Conservation (phyloP, 257 asterid species). For the Nicotiana otophora region DNA sequence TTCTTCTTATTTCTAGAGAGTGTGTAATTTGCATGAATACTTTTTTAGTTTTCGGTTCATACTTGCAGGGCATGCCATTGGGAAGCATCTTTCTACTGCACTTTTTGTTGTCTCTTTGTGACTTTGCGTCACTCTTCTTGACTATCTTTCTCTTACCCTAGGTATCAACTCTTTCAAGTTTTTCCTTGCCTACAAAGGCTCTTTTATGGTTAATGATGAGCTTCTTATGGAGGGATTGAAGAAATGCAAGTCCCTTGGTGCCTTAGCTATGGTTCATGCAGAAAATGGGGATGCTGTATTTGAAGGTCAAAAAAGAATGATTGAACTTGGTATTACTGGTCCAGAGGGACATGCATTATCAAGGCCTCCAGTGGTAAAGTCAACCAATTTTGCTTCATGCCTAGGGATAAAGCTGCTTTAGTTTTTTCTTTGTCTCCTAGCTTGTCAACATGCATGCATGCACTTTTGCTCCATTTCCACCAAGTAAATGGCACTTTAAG, state of each 20-base stretch:
- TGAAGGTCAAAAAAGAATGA: constrained; percentile 90
- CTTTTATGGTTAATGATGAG: constrained; percentile 84
- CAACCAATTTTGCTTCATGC: not conserved
- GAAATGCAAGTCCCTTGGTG: constrained; percentile 95
- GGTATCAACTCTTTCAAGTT: constrained; percentile 94
- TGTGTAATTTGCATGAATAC: not conserved
- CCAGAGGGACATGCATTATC: constrained; percentile 98
- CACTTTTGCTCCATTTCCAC: not conserved
- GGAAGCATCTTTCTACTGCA: not conserved
- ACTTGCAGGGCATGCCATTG: not conserved
- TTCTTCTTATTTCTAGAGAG: not conserved
- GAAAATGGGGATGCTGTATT: constrained; percentile 97
- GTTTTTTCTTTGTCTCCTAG: not conserved
- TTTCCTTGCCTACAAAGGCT: constrained; percentile 91
- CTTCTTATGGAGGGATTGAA: constrained; percentile 86
- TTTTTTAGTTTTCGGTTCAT: not conserved
- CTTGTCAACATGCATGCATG: not conserved
- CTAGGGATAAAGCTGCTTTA: not conserved
- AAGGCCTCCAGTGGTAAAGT: constrained; percentile 81
- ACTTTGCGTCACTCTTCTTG: not conserved
- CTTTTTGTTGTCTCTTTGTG: not conserved
- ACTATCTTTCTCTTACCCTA: constrained; percentile 19
- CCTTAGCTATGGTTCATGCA: constrained; percentile 95
- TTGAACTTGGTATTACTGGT: constrained; percentile 86
- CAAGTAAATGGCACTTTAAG: not conserved